Conservation (phyloP, 225 moss, liverwort and hornwort species). For the Neckera pumila region DNA sequence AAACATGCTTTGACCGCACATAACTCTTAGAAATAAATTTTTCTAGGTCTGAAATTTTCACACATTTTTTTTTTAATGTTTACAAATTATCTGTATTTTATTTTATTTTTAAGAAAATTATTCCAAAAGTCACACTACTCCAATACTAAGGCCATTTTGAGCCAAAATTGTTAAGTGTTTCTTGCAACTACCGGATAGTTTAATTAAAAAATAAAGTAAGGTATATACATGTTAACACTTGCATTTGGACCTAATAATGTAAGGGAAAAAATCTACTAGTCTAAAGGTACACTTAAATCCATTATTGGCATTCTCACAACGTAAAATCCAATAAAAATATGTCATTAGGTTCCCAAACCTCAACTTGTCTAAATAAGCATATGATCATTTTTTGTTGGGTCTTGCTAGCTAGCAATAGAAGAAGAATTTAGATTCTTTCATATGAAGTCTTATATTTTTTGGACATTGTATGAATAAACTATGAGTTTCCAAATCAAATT, state of each 20-base stretch:
- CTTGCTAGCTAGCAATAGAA: background rate
- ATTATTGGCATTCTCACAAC: background rate
- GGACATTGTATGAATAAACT: background rate
- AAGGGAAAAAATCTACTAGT: background rate
- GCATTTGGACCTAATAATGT: rapidly evolving
- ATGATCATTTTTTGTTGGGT: background rate
- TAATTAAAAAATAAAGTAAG: background rate
- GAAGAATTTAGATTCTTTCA: background rate
- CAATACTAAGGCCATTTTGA: too few species aligned
- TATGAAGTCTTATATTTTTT: background rate
- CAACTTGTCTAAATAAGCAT: background rate
- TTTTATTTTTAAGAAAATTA: too few species aligned
- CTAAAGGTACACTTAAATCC: background rate
- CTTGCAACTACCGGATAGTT: background rate
- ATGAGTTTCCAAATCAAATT: background rate
- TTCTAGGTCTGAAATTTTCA: too few species aligned
- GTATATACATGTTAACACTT: background rate
- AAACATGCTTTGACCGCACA: too few species aligned
- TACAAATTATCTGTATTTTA: too few species aligned
- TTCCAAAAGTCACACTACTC: too few species aligned
- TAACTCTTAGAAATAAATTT: too few species aligned
- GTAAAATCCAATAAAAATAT: background rate
- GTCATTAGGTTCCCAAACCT: too few species aligned
- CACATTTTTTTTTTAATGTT: too few species aligned
- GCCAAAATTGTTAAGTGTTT: too few species aligned